Evolutionary conservation across 345 rosid species (phyloP).

Genomic region (Geranium brycei): DNA sequence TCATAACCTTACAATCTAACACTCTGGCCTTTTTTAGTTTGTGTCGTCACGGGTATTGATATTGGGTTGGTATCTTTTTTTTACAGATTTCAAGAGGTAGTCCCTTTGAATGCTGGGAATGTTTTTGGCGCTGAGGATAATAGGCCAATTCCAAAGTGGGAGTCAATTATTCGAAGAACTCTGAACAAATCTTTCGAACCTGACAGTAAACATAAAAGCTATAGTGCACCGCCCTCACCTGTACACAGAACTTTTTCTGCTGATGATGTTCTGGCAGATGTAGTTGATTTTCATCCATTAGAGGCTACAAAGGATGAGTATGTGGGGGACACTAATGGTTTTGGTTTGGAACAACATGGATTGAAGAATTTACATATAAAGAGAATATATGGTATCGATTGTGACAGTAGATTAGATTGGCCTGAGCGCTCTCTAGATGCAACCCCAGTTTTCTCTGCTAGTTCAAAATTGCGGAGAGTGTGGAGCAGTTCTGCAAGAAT

Average conservation of each 20-base stretch:
- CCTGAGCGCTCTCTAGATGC: slow-evolving; percentile 74
- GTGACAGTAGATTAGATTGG: slow-evolving; percentile 48
- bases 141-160: slow-evolving; percentile 87
- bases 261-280: slow-evolving; percentile 53
- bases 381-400: slow-evolving; percentile 35
- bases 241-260: slow-evolving; percentile 58
- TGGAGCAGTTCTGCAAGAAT: slow-evolving; percentile 61
- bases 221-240: slow-evolving; percentile 90
- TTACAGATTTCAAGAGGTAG: slow-evolving; percentile 90
- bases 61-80: background rate
- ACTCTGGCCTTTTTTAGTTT: no score
- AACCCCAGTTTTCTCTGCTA: slow-evolving; percentile 43
- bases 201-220: slow-evolving; percentile 48
- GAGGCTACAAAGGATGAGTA: slow-evolving; percentile 29
- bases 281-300: slow-evolving; percentile 28
- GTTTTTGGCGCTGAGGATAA: slow-evolving; percentile 87
- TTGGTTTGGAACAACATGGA: slow-evolving; percentile 16
- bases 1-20: no score
- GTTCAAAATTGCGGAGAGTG: slow-evolving; percentile 52
- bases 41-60: background rate
- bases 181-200: slow-evolving; percentile 50
- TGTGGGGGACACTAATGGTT: slow-evolving; percentile 14
- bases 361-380: slow-evolving; percentile 19
- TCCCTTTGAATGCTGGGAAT: slow-evolving; percentile 89
- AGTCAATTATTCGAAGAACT: slow-evolving; percentile 75